Base-by-base conservation (phyloP, 306 rosid genomes). In the Medicago arabica region DNA sequence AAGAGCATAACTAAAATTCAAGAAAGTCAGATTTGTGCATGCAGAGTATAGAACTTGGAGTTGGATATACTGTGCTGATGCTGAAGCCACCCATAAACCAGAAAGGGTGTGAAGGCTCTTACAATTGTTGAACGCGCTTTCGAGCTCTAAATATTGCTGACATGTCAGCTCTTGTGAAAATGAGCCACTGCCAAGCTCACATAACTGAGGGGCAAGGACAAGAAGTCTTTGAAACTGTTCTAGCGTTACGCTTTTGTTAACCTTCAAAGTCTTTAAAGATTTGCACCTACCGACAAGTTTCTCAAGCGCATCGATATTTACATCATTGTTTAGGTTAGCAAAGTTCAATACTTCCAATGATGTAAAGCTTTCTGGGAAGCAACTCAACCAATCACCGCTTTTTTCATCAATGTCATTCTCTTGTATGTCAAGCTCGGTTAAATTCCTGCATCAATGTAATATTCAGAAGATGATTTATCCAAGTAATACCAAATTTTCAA, bases 311-410 rank as follows among this genome's bases (percentile, higher is more conserved):
- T 87, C 90, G 34, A 89, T 87, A 63, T 82, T 85, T 51, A 89
- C 88, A 14, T 88, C 90, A 9, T 36, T 83, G 38, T 84, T 80
- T 74, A 93, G 83, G 81, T 74, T 78, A 77, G 96, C 80, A 70
- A 90, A 89, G 84, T 93, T 93, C 61, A 93, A 83, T 41, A 85
- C 85, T 81, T 90, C 97, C 85, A 93, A 67, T 39, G 95, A 90
- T 19, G 92, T 87, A 86, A 87, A 89, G 83, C 78, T 87, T 54
- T 89, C 96, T 3, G 93, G 97, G 84, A 93, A 93, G 83, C 89
- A 87, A 69, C 90, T 89, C 84, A 93, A 84, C 98, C 98, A 93
- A 78, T 80, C 58, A 9, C 93, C 97, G 80, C 75, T 86, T 78
- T 67, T 85, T 72, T 90, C 95, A n/a, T 82, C 86, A 19, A 93